Conservation (phyloP, 2,329 filamentous ascomycete species). For the Knufia petricola region DNA sequence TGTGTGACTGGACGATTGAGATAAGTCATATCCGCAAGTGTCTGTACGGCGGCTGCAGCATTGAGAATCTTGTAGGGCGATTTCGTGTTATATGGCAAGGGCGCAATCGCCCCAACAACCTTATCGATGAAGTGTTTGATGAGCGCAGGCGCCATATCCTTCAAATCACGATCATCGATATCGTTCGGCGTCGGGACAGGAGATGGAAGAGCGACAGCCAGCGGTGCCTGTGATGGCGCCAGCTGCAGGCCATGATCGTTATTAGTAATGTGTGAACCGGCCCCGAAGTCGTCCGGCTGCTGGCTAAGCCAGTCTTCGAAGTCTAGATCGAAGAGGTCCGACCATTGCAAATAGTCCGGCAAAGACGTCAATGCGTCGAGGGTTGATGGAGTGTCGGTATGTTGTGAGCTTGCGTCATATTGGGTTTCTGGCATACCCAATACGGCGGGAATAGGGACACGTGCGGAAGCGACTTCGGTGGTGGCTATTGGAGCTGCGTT, state of each 20-base stretch:
- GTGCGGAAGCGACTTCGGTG: not conserved
- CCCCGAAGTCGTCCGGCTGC: slow-evolving; percentile 10
- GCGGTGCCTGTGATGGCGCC: not conserved
- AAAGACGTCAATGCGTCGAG: not conserved
- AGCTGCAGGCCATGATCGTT: not conserved
- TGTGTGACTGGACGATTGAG: slow-evolving; percentile 25
- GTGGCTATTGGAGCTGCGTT: not conserved
- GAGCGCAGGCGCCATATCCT: slow-evolving; percentile 9
- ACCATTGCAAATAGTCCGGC: slow-evolving; percentile 20
- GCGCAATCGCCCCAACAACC: slow-evolving; percentile 27
- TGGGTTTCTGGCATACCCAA: not conserved
- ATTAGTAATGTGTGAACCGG: not conserved
- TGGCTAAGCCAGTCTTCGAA: slow-evolving; percentile 17
- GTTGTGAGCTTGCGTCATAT: not conserved
- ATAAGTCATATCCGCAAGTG: slow-evolving; percentile 27
- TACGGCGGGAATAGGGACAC: not conserved
- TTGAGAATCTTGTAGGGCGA: slow-evolving; percentile 29
- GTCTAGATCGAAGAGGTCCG: slow-evolving; percentile 26
- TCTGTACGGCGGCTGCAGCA: slow-evolving; percentile 26
- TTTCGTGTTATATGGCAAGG: slow-evolving; percentile 26
- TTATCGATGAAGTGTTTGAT: slow-evolving; percentile 28
- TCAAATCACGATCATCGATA: not conserved
- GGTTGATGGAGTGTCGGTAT: slow-evolving; percentile 5
- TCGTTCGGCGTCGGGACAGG: not conserved
- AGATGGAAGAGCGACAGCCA: not conserved